A percentile compares a stretch with the other conserved stretches of the same genome.
Evolutionary conservation across 257 asterid genomes (phyloP).

Genomic region (Asclepias syriaca): DNA sequence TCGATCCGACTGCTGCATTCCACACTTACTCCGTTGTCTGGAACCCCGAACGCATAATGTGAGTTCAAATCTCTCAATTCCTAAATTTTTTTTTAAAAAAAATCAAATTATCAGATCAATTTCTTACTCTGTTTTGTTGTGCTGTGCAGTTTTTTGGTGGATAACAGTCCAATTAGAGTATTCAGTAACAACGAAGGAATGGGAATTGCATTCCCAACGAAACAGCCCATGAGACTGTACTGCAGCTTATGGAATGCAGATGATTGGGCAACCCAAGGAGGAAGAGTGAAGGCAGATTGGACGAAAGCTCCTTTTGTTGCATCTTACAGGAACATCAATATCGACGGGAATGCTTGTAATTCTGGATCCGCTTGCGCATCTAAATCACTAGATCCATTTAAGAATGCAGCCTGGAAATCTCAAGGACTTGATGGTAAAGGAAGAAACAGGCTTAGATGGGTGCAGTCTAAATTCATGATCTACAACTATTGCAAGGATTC

Average conservation of each 20-base stretch:
- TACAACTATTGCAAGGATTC: constrained; percentile 16
- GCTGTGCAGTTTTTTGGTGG: constrained; percentile 46
- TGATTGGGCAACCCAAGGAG: constrained; percentile 77
- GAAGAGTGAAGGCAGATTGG: constrained; percentile 59
- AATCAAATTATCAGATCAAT: no score
- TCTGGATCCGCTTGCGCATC: constrained; percentile 1
- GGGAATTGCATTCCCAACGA: constrained; percentile 48
- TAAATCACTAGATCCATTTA: background rate
- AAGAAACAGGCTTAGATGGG: constrained; percentile 18
- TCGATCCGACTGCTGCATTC: constrained; percentile 32
- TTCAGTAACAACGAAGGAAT: constrained; percentile 37
- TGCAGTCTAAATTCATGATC: constrained; percentile 16
- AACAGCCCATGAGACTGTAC: constrained; percentile 46
- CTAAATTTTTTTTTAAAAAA: no score
- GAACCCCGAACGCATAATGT: constrained; percentile 35
- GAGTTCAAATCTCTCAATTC: background rate
- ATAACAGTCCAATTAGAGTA: constrained; percentile 51
- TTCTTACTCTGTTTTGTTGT: background rate
- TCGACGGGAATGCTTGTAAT: constrained; percentile 14
- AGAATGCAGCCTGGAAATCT: constrained; percentile 33
- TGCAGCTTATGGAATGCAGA: constrained; percentile 62
- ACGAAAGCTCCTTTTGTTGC: constrained; percentile 50
- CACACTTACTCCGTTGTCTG: constrained; percentile 40
- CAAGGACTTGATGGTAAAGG: constrained; percentile 42
- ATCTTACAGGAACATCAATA: constrained; percentile 29